Conservation (phyloP, 768 basidiomycete species). For the Mycena vulgaris region DNA sequence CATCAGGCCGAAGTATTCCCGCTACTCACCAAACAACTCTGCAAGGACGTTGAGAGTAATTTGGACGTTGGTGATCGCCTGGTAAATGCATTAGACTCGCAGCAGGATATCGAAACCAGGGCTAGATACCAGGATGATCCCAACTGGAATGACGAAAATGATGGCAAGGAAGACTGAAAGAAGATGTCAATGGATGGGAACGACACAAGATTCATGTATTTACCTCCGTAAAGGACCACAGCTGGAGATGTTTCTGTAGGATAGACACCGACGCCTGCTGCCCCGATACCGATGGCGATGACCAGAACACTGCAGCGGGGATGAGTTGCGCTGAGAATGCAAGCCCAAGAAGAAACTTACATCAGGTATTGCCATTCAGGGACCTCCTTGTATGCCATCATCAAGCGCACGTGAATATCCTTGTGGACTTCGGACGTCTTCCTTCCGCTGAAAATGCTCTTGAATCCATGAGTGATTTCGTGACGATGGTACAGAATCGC, state of each 20-base stretch:
- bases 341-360: conserved; percentile 33
- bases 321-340: neutral
- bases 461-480: conserved; percentile 50
- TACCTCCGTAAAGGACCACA: conserved; percentile 42
- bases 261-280: conserved; percentile 48
- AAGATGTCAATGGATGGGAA: neutral
- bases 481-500: conserved; percentile 60
- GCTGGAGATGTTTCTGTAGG: conserved; percentile 53
- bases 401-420: conserved; percentile 60
- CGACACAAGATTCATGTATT: too few relatives aligned
- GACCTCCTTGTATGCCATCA: conserved; percentile 56
- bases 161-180: conserved; percentile 32
- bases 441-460: conserved; percentile 43
- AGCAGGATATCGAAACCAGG: too few relatives aligned
- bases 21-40: conserved; percentile 50
- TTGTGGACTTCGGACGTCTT: conserved; percentile 47
- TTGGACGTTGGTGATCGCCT: conserved; percentile 53
- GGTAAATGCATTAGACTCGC: too few relatives aligned
- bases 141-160: conserved; percentile 48
- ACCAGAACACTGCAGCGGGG: conserved; percentile 43
- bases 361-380: conserved; percentile 62
- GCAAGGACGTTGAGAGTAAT: conserved; percentile 56
- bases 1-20: too few relatives aligned
- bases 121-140: conserved; percentile 49
- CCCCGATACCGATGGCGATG: conserved; percentile 47